A percentile compares a stretch with the other conserved stretches of the same genome.
Conservation (phyloP, 2,329 filamentous ascomycete genomes). For the Colletotrichum kahawae region DNA sequence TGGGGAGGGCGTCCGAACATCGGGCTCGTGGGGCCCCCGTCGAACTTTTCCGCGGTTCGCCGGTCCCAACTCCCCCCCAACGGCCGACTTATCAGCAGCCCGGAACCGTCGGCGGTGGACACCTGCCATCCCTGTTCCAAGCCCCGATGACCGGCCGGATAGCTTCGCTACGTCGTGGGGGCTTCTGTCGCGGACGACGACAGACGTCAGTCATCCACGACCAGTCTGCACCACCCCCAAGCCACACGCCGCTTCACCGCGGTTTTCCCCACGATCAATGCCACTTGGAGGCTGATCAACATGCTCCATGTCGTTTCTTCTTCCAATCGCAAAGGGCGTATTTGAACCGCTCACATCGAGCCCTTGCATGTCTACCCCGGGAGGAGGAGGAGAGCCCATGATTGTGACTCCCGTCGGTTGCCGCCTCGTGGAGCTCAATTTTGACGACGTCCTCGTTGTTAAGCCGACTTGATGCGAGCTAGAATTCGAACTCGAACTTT, state of each 20-base stretch:
- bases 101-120: not conserved
- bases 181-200: not conserved
- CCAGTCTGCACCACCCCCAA: not conserved
- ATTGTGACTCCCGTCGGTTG: not conserved
- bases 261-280: not conserved
- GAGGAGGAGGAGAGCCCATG: not conserved
- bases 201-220: not conserved
- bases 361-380: not conserved
- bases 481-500: not conserved
- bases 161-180: not conserved
- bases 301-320: not conserved
- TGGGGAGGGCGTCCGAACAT: not conserved
- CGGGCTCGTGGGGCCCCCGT: not conserved
- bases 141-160: slow-evolving; percentile 7
- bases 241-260: not conserved
- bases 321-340: not conserved
- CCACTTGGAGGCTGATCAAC: not conserved
- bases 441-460: not conserved
- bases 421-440: not conserved
- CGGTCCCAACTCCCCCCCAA: not conserved
- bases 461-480: not conserved
- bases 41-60: not conserved
- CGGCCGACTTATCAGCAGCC: not conserved
- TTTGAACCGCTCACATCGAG: not conserved
- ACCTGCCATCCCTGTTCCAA: not conserved